Evolutionary conservation across 805 yeast species (phyloP).

Genomic region (Yarrowia sp.): DNA sequence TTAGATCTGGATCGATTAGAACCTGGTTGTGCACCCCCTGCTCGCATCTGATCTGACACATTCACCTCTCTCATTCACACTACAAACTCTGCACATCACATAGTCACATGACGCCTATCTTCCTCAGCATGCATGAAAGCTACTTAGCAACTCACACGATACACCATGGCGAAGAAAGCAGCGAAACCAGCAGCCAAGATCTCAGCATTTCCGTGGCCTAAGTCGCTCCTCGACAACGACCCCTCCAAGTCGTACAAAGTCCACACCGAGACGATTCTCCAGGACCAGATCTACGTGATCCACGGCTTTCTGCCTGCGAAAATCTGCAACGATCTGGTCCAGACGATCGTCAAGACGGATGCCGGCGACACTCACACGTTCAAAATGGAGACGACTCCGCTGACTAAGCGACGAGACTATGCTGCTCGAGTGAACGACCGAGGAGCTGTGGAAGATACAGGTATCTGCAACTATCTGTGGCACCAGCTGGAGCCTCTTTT

Average conservation of each 20-base stretch:
- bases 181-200: background rate
- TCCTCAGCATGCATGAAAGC: background rate
- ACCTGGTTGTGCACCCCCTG: too few relatives aligned
- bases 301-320: conserved; percentile 26
- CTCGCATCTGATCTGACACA: too few relatives aligned
- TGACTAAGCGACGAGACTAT: conserved; percentile 51
- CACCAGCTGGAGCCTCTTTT: conserved; percentile 38
- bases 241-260: conserved; percentile 6
- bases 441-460: conserved; percentile 43
- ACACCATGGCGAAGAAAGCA: background rate
- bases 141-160: background rate
- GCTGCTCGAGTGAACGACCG: conserved; percentile 61
- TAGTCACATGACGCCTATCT: too few relatives aligned
- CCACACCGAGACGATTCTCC: conserved; percentile 7
- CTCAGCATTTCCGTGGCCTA: conserved; percentile 7
- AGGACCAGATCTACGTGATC: conserved; percentile 30
- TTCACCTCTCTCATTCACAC: too few relatives aligned
- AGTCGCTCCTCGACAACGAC: conserved; percentile 5
- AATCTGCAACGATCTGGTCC: conserved; percentile 31
- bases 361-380: background rate
- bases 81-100: too few relatives aligned
- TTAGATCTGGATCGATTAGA: too few relatives aligned
- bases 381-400: conserved; percentile 37
- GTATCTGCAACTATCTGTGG: conserved; percentile 46
- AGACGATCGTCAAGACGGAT: conserved; percentile 27